Conservation (phyloP, 1,139 yeast species). For the Yamadazyma siamensis region DNA sequence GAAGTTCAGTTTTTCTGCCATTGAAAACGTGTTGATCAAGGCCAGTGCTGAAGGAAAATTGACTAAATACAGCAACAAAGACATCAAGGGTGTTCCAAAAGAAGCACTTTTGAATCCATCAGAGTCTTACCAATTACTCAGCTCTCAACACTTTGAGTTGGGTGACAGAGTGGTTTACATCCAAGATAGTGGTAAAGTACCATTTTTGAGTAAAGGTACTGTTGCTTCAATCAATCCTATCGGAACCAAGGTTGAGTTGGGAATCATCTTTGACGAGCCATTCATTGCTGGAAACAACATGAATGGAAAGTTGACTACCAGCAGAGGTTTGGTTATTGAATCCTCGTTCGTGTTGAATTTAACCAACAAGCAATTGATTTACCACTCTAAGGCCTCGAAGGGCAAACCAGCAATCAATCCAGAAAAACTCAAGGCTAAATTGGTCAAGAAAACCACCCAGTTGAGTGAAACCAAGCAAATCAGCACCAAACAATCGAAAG, state of each 20-base stretch:
- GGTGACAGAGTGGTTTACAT: conserved; percentile 92
- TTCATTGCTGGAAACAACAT: conserved; percentile 79
- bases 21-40: conserved; percentile 62
- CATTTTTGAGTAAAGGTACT: conserved; percentile 84
- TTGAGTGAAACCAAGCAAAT: conserved; percentile 11
- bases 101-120: conserved; percentile 79
- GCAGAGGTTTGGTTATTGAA: conserved; percentile 81
- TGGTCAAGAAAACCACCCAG: conserved; percentile 17
- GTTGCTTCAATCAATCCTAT: conserved; percentile 74
- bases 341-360: conserved; percentile 80
- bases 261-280: conserved; percentile 79
- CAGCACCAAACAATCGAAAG: conserved; percentile 20
- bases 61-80: conserved; percentile 45
- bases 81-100: conserved; percentile 79
- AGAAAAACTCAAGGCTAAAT: conserved; percentile 14
- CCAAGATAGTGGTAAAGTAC: conserved; percentile 86
- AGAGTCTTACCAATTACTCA: conserved; percentile 67
- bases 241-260: conserved; percentile 57
- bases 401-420: conserved; percentile 26
- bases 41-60: conserved; percentile 36
- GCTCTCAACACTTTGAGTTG: conserved; percentile 71
- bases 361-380: conserved; percentile 69
- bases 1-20: conserved; percentile 57
- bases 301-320: conserved; percentile 72
- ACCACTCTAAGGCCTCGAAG: conserved; percentile 67